Base-by-base conservation (phyloP, 345 rosid species). In the Gossypioides kirkii region DNA sequence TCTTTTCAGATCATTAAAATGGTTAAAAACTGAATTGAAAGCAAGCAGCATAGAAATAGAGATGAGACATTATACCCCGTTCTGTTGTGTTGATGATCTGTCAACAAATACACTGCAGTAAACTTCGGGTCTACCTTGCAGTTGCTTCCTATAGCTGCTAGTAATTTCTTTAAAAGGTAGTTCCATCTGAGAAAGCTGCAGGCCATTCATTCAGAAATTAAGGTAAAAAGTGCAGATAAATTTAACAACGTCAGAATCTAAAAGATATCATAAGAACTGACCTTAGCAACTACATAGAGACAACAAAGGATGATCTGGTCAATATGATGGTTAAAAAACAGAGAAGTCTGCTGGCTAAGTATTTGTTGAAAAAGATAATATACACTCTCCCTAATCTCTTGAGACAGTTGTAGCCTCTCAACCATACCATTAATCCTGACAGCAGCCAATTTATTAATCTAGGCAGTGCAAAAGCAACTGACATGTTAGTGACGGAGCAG, bases 71-170 rank as follows among this genome's bases (percentile, higher is more conserved):
- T 78, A 47, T 88, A 90, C 95, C 87, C 84, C 89, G 61, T 76
- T 87, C 43, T 85, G 90, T 68, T 86, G 89, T 22, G 86, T 73
- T 20, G 87, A 80, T 72, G 89, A 80, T 67, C 91, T 80, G 73
- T 92, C 97, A 77, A 93, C 87, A 85, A 86, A 91, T 32, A 95
- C 97, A 42, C 87, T 88, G 49, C 94, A 86, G 79, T 88, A 95
- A 53, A 95, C 97, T 78, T 86, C 92, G 22, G 94, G 94, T 79
- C 90, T 92, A 82, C 98, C 88, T 71, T 93, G 99, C 72, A 93
- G 94, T 77, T 95, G 98, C 89, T 91, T 95, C 82, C 94, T 81
- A 74, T 91, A 93, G 85, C 90, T 91, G 84, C 66, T 78, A 61
- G 93, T 84, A 68, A 95, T 93, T 73, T 93, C 96, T 85, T 78